Percentiles rank a stretch among this genome's conserved stretches.
Evolutionary conservation across 1,284 basidiomycete genomes (phyloP).

Genomic region (Limonomyces culmigenus): DNA sequence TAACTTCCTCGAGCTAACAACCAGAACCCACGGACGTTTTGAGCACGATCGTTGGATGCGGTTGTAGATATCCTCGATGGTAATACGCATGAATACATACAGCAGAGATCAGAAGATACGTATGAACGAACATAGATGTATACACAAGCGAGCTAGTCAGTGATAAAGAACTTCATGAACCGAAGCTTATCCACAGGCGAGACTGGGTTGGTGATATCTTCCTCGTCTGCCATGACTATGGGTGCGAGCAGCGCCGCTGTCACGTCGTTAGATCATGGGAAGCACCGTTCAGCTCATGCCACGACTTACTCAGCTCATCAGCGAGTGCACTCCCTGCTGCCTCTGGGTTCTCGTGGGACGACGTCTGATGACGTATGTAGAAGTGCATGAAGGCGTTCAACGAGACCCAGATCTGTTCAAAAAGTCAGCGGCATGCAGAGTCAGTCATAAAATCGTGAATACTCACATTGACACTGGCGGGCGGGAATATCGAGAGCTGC

Average conservation of each 20-base stretch:
- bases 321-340: background rate
- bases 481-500: background rate
- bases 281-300: background rate
- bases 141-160: background rate
- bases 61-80: too few species aligned
- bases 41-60: constrained; percentile 51
- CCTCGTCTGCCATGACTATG: background rate
- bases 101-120: too few species aligned
- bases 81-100: too few species aligned
- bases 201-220: background rate
- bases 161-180: background rate
- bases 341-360: background rate
- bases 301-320: too few species aligned
- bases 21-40: constrained; percentile 54
- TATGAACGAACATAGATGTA: too few species aligned
- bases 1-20: constrained; percentile 54
- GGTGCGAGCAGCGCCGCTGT: background rate
- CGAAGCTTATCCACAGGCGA: background rate
- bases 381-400: background rate
- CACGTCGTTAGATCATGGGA: background rate
- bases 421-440: too few species aligned
- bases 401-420: background rate
- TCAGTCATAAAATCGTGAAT: background rate
- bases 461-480: background rate
- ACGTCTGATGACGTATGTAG: background rate